Conservation (phyloP, 2,329 filamentous ascomycete genomes). For the Claviceps capensis region DNA sequence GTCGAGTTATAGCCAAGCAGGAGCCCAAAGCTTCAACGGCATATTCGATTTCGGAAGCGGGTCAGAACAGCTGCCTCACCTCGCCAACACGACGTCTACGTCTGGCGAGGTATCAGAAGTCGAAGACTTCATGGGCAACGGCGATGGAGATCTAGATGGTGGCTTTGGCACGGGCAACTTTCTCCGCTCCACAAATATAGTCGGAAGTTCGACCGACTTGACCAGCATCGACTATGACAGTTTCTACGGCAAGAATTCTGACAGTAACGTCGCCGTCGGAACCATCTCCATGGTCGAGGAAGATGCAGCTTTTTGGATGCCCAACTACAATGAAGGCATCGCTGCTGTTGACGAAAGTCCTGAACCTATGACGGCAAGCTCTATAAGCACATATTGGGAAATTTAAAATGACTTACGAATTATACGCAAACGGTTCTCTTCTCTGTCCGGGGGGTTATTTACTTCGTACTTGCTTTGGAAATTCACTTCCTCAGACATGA, state of each 20-base stretch:
- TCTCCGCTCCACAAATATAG: constrained; percentile 32
- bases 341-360: constrained; percentile 22
- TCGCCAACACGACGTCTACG: constrained; percentile 45
- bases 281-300: constrained; percentile 38
- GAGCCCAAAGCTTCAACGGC: constrained; percentile 35
- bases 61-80: constrained; percentile 38
- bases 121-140: constrained; percentile 41
- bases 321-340: constrained; percentile 28
- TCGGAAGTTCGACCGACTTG: constrained; percentile 28
- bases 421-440: neutral
- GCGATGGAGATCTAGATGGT: constrained; percentile 34
- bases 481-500: neutral
- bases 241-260: constrained; percentile 36
- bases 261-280: constrained; percentile 23
- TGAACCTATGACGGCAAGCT: constrained; percentile 18
- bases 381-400: constrained; percentile 22
- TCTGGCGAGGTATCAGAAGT: constrained; percentile 56
- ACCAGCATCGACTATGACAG: constrained; percentile 40
- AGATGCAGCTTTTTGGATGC: constrained; percentile 36
- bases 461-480: neutral
- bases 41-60: constrained; percentile 36
- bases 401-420: constrained; percentile 14
- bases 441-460: neutral
- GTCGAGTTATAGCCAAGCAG: constrained; percentile 41
- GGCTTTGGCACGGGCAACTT: constrained; percentile 32